Conservation (phyloP, 1,284 basidiomycete species). For the Ustilago xerochloae region DNA sequence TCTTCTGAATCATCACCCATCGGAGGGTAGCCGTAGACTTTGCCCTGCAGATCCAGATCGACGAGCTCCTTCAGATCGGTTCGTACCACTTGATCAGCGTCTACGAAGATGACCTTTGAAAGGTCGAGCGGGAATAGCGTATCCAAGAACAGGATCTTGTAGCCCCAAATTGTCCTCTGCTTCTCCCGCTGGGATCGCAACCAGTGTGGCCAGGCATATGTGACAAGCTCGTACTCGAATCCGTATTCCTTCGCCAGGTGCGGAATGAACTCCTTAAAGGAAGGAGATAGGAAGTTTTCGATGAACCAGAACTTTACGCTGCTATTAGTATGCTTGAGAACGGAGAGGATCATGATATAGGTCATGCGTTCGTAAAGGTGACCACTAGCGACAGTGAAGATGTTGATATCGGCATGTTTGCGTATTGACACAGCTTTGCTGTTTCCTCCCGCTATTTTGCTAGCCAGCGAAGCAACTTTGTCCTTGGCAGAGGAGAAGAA, state of each 20-base stretch:
- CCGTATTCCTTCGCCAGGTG: conserved; percentile 87
- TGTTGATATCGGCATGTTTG: conserved; percentile 81
- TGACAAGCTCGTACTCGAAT: conserved; percentile 95
- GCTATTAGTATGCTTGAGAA: conserved; percentile 89
- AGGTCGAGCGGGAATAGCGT: conserved; percentile 98
- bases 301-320: conserved; percentile 99
- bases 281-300: conserved; percentile 97
- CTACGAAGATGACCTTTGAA: conserved; percentile 98
- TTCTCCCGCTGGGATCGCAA: conserved; percentile 95
- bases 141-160: conserved; percentile 98
- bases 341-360: conserved; percentile 96
- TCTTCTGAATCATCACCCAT: conserved; percentile 95
- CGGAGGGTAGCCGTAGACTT: conserved; percentile 79
- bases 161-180: conserved; percentile 97
- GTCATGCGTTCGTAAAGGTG: conserved; percentile 96
- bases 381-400: conserved; percentile 97
- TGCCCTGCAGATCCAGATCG: conserved; percentile 85
- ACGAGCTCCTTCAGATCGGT: conserved; percentile 93
- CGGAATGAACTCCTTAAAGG: conserved; percentile 95
- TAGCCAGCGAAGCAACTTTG: conserved; percentile 10
- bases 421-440: neutral
- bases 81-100: conserved; percentile 86
- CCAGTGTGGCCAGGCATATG: conserved; percentile 99
- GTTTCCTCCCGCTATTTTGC: neutral
- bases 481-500: conserved; percentile 22